Conservation (phyloP, 225 moss, liverwort and hornwort species). For the Anthoceros angustus region DNA sequence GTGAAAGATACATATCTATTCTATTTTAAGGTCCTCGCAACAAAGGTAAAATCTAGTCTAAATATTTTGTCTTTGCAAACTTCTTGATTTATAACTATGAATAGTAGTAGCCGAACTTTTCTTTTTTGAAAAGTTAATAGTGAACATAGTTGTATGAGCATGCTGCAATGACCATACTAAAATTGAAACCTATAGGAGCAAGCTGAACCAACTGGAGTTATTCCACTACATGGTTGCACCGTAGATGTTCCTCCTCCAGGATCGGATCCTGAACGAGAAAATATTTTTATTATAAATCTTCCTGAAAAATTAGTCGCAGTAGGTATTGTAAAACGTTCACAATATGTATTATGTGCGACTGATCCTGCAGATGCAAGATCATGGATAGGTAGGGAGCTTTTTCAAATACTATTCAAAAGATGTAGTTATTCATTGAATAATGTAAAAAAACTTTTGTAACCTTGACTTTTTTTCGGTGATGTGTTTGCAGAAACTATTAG, state of each 20-base stretch:
- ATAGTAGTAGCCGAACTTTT: background rate
- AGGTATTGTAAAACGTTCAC: background rate
- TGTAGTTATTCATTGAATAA: background rate
- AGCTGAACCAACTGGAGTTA: background rate
- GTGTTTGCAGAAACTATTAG: background rate
- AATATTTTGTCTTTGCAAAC: background rate
- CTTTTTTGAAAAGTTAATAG: no score
- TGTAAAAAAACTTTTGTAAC: no score
- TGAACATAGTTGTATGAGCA: no score
- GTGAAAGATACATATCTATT: conserved; percentile 1
- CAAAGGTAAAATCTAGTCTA: background rate
- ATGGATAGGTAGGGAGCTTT: background rate
- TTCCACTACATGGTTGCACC: background rate
- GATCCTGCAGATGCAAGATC: background rate
- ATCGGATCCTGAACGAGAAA: background rate
- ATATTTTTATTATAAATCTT: background rate
- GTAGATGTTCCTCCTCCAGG: background rate
- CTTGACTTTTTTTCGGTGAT: no score
- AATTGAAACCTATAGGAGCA: background rate
- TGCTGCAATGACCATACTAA: no score
- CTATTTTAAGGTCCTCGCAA: background rate
- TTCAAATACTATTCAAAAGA: background rate
- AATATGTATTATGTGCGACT: background rate
- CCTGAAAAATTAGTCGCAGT: background rate
- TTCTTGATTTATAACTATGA: background rate